Base-by-base conservation (phyloP, 192 early-diverging fungal species). In the Haplosporangium gracile region DNA sequence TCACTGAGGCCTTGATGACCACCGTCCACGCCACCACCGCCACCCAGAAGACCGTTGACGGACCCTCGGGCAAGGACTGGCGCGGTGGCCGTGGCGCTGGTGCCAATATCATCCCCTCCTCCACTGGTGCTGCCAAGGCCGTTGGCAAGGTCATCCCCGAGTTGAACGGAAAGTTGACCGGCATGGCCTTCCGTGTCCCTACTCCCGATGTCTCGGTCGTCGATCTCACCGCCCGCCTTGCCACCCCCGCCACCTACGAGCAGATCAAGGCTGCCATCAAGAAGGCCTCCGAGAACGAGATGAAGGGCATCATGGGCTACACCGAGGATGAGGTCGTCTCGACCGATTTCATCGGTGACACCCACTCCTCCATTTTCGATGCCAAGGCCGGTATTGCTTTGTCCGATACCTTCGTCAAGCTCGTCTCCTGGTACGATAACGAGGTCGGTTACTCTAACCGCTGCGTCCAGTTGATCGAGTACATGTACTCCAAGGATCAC, bases 41-140 rank as follows among this genome's bases (percentile, higher is more conserved):
- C 90, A 99, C 98, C 89, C 98, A 99, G 91, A 99, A 99, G 97
- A 99, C 98, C 74, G 98, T 99, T 76, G 98, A 99, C 91, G 95
- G 96, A 80, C 98, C 98, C 60, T 98, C 98, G 49, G 94, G 94
- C 88, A 97, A 97, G 92, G 98, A 98, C 95, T 98, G 98, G 97
- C 95, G 98, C 88, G 95, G 94, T 75, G 97, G 98, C 82, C 97
- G 98, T 92, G 97, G 97, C 88, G 98, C 98, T 69, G 91, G 93
- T 72, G 80, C 89, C 84, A 99, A 99, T 94, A 99, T 99, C 88
- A 99, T 99, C 89, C 98, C 99, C 57, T 95, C 97, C 78, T 95
- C 97, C 88, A 99, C 98, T 74, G 98, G 98, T 87, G 98, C 98
- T 68, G 98, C 98, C 93, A 98, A 99, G 95, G 97, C 98, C 70